Base-by-base conservation (phyloP, 306 rosid genomes). In the Glycine tomentella region DNA sequence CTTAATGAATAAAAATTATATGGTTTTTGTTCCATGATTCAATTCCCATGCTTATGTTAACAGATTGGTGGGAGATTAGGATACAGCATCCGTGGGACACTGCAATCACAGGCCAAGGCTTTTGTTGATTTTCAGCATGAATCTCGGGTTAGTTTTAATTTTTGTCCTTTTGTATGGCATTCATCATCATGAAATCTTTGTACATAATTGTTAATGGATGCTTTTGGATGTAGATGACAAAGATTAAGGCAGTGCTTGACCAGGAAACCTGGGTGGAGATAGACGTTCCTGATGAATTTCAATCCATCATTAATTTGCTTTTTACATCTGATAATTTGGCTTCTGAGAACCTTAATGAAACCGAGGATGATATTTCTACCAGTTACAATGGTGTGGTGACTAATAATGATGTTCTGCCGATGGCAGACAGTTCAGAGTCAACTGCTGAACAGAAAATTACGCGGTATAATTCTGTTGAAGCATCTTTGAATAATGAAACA, bases 21-120 rank as follows among this genome's bases (percentile, higher is more conserved):
- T 64, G 51, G 44, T 62, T 81, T 82, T 51, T 66, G 71, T 69
- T 83, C 78, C 81, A 77, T 80, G 79, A 67, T 86, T 75, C 49
- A 65, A 63, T 76, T 72, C 31, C 81, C 81, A 46, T 80, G 62
- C 66, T 76, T 62, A 85, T 59, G 62, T 78, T 78, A 82, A 83
- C 97, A 96, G 99, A 82, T 96, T 73, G 99, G 99, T 90, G 99
- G 99, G 78, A 90, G 99, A 89, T 90, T 92, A 85, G 99, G 99
- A 80, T 96, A 92, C 82, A 96, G 99, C 93, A 96, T 96, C 74
- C 95, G 97, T 49, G 99, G 99, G 83, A 93, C 97, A 31, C 80
- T 96, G 87, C 98, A 96, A 79, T 96, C 99, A 75, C 99, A 96
- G 83, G 99, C 97, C 76, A 96, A 96, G 89, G 97, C 97, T 74